Base-by-base conservation (phyloP, 2,329 filamentous ascomycete genomes). In the Sporothrix schenckii region DNA sequence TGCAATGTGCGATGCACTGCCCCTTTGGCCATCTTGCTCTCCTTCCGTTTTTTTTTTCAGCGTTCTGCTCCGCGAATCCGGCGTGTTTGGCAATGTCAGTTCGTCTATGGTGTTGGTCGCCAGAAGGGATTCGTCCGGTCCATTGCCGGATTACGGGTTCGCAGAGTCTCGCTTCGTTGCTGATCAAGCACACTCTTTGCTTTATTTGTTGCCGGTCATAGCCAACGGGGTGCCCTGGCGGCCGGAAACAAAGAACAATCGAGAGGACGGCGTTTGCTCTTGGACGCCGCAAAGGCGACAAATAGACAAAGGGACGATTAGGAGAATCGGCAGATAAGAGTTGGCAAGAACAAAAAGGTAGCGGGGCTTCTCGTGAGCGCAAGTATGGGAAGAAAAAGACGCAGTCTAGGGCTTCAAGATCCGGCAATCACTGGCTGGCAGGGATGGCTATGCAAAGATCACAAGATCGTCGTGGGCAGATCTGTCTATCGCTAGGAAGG, bases 361-460 rank as follows among this genome's bases (percentile, higher is more conserved):
- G 52, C 27, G 34, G 34, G 34, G 44, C 53, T 54, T 56, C 34
- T n/a, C 49, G 49, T 52, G 27, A 34, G 30, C n/a, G 63, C 27
- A 14, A 30, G 41, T 4, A 44, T 16, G 41, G 11, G 14, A 54
- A 27, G 16, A 41, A 10, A 67, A 19, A 53, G 63, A 41, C 44
- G 19, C 47, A 39, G 50, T 47, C 50, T 27, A 30, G 30, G 50
- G 27, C 39, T 19, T 54, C 21, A 44, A 24, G 39, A 14, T 47
- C 39, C 21, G 66, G 63, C 47, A 9, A 52, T 66, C 63, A n/a
- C 63, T 66, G 63, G n/a, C 63, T 66, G 19, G 63, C 63, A 66
- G 63, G 21, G 34, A 47, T 56, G 52, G 39, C 50, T 67, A 52
- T 56, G 52, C 50, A 58, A 34, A 68, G 34, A 58, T 56, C 44